phyloP scores from a whole-genome alignment of 2,329 filamentous ascomycete species.

The Fusarium sp. region DNA sequence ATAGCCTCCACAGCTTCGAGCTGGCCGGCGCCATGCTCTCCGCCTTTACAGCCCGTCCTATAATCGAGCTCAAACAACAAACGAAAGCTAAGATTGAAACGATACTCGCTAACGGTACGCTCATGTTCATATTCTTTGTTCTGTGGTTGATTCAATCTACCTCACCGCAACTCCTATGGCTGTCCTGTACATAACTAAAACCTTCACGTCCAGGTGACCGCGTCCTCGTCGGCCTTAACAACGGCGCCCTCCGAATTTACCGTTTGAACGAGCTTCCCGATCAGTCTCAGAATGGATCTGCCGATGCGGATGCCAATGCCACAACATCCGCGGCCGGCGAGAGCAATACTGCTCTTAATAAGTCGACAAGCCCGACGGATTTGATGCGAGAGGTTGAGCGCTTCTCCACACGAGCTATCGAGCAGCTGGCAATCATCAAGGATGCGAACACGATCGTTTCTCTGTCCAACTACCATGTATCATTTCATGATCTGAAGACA shows the following conservation, averaged over 20 bases:
- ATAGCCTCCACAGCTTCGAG: conserved; percentile 53
- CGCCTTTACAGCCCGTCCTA: conserved; percentile 94
- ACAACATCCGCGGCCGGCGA: conserved; percentile 49
- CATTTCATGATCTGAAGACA: conserved; percentile 87
- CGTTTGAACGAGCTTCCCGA: conserved; percentile 78
- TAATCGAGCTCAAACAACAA: conserved; percentile 94
- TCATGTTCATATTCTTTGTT: not conserved
- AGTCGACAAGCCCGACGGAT: conserved; percentile 73
- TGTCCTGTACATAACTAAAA: conserved; percentile 16
- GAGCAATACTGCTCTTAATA: conserved; percentile 47
- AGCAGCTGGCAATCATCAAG: conserved; percentile 95
- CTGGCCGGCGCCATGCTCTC: conserved; percentile 82
- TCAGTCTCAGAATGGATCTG: conserved; percentile 52
- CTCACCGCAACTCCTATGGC: not conserved
- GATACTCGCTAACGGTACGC: conserved; percentile 85
- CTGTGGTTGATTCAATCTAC: not conserved
- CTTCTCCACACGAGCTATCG: conserved; percentile 89
- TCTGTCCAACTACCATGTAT: conserved; percentile 89
- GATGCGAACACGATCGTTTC: conserved; percentile 93
- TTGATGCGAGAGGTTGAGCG: conserved; percentile 92
- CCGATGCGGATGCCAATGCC: conserved; percentile 45
- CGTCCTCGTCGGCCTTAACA: conserved; percentile 91
- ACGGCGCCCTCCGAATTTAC: conserved; percentile 89
- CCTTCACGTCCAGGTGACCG: conserved; percentile 75
- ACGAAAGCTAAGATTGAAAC: conserved; percentile 99